Evolutionary conservation across 176 grass and related monocot species (phyloP), one percentile per base, ranked within the genome.

Genomic region (Carex kokanica): DNA sequence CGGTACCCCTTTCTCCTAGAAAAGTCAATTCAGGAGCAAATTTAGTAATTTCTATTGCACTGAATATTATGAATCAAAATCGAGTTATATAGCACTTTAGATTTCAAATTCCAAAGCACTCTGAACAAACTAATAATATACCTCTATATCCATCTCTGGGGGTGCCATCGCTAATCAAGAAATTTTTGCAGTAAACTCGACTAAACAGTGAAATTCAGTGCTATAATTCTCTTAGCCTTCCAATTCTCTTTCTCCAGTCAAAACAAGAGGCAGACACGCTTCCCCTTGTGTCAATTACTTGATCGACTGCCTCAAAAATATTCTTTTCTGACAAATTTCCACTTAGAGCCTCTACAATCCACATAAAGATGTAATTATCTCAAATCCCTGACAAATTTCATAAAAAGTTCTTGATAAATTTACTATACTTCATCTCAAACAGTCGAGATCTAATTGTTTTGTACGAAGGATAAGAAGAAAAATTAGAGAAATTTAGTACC

Each of bases 161-260:
- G 80, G 80, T 68, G 80, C 80, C 80, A 82, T 82, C 6, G 14
- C 6, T 66, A 45, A 45, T 43, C 13, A 40, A 63, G 25, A 23
- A 27, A 49, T 53, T 27, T 57, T 15, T 24, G 20, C 36, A 82
- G 51, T 45, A 82, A 66, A 66, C 60, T 64, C 15, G 8, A 66
- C 6, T 25, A 81, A 29, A 64, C 20, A 45, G 25, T 45, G 57
- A 63, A 81, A 81, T 47, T 81, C 3, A 21, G 60, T 49, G 80
- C 61, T 82, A 82, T n/a, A 82, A 55, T 29, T 82, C 80, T 67
- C 61, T 67, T 11, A 82, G 41, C 21, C 61, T 82, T 82, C 61
- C 61, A 18, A 82, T 82, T 29, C 43, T 82, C 61, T 66, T 82
- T 53, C 61, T 82, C 80, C 80, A 68, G 41, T 82, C 80, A 31